Base-by-base conservation (phyloP, 2,329 filamentous ascomycete genomes). In the Tolypocladium tropicale region DNA sequence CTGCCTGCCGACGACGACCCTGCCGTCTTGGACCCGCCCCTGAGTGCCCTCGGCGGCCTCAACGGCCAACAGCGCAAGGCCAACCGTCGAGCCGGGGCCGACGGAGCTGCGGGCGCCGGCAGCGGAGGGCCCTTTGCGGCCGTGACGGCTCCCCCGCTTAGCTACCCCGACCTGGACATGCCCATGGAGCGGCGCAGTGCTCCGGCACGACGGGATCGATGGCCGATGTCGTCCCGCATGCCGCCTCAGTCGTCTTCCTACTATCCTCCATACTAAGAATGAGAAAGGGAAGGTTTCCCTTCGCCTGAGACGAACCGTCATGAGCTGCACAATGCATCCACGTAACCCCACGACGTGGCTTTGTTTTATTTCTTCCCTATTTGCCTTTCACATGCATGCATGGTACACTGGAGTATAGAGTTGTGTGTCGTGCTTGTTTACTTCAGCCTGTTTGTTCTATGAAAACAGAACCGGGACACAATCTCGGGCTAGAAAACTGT, bases 1-100 rank as follows among this genome's bases (percentile, higher is more conserved):
- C 70, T 89, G 5, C 88, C 88, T 0, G 72, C 72, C 43, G 85
- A 90, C 56, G 76, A 83, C 55, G 83, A 85, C 43, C 70, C 77
- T 2, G 72, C 73, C 18, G 81, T 86, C 37, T 80, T 79, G 62
- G 78, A 85, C 56, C 83, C 83, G 34, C 82, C 82, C 4, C 68
- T 86, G 59, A 81, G 78, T 61, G 78, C 78, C 56, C 70, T 81
- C 56, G 74, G 67, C 58, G 76, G 75, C 56, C 43, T 81, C 56
- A 74, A 68, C 58, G 76, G 75, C 56, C 43, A 46, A 6, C 70
- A 74, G 34, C 74, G 78, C 53, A 81, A 80, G 65, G 67, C 69
- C 37, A 68, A 66, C 52, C 73, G 79, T 37, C 75, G 78, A 55
- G 65, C 57, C 12, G 64, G 61, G 21, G 67, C 65, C 4, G 68